phyloP scores from a whole-genome alignment of 192 early-diverging fungal species.

The Coemansia sp. region DNA sequence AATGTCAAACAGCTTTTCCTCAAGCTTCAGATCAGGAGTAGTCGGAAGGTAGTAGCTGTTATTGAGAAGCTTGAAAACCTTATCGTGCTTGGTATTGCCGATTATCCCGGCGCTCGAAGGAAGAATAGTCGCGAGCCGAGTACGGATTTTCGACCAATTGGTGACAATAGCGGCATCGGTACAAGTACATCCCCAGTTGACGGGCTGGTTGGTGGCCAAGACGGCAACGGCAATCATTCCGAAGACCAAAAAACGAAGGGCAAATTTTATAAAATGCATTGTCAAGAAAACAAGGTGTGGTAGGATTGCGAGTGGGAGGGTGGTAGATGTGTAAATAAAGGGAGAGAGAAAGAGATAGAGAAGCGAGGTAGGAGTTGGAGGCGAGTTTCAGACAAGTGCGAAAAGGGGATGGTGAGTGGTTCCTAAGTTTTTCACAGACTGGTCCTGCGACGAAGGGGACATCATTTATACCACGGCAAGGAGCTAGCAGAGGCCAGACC shows the following conservation, averaged over 20 bases:
- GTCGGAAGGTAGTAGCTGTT: neutral
- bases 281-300: neutral
- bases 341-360: neutral
- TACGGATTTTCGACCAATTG: neutral
- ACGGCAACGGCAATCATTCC: neutral
- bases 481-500: neutral
- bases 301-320: neutral
- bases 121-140: neutral
- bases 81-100: neutral
- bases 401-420: neutral
- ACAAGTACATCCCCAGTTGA: neutral
- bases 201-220: conserved; percentile 1
- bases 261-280: neutral
- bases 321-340: neutral
- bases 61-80: neutral
- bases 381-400: neutral
- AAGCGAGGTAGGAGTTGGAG: neutral
- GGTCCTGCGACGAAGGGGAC: neutral
- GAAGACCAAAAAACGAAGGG: neutral
- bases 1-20: neutral
- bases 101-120: neutral
- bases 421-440: neutral
- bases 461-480: neutral
- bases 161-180: neutral
- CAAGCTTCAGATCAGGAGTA: neutral